Conservation (phyloP, 306 rosid genomes). For the Cucurbita maxima region DNA sequence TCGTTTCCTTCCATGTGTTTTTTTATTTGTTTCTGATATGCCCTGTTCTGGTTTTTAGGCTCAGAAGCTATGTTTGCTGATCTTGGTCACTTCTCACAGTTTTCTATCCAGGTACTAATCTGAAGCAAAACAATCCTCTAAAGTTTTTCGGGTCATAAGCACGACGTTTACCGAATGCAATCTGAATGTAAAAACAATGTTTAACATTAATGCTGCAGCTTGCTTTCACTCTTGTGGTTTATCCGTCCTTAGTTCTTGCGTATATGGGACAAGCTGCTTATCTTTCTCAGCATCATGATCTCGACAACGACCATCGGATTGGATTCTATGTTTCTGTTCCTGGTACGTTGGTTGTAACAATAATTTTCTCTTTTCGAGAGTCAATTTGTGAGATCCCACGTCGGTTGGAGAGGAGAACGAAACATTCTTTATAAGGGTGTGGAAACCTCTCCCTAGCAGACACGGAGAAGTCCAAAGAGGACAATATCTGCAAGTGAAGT, state of each 20-base stretch:
- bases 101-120: slow-evolving; percentile 33
- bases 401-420: no score
- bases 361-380: not conserved
- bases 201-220: slow-evolving; percentile 38
- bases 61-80: slow-evolving; percentile 99
- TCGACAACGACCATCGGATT: slow-evolving; percentile 48
- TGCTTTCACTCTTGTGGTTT: slow-evolving; percentile 86
- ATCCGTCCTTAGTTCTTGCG: slow-evolving; percentile 82
- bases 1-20: not conserved
- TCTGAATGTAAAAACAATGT: not conserved
- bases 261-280: slow-evolving; percentile 99
- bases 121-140: not conserved
- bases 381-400: not conserved
- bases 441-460: no score
- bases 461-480: no score
- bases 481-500: not conserved
- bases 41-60: slow-evolving; percentile 27
- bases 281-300: slow-evolving; percentile 66
- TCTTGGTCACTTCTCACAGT: slow-evolving; percentile 83
- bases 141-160: not conserved
- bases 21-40: slow-evolving; percentile 10
- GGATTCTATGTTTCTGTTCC: slow-evolving; percentile 97
- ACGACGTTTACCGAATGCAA: not conserved
- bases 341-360: slow-evolving; percentile 31
- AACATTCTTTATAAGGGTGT: no score